Evolutionary conservation across 1,139 yeast species (phyloP).

Genomic region (Geotrichum bryndzae): DNA sequence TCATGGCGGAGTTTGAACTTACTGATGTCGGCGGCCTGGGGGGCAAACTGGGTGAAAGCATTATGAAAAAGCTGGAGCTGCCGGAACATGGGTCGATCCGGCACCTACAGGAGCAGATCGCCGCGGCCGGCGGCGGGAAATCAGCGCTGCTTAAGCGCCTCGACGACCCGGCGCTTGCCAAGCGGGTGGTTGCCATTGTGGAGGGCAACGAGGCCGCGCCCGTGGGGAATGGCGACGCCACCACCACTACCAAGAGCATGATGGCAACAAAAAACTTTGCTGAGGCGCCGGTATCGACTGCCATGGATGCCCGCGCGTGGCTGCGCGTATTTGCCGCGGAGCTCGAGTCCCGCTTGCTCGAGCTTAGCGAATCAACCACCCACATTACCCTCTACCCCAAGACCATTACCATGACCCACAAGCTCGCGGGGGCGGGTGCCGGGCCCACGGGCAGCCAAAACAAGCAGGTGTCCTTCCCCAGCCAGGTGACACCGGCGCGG

Average conservation of each 20-base stretch:
- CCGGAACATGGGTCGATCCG: slow-evolving; percentile 31
- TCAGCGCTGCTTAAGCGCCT: slow-evolving; percentile 34
- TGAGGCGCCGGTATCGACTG: slow-evolving; percentile 45
- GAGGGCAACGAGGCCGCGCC: slow-evolving; percentile 56
- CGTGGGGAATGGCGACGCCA: slow-evolving; percentile 42
- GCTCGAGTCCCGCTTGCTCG: slow-evolving; percentile 60
- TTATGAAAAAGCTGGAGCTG: slow-evolving; percentile 38
- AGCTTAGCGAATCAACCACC: slow-evolving; percentile 62
- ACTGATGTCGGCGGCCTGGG: slow-evolving; percentile 87
- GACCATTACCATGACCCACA: slow-evolving; percentile 31
- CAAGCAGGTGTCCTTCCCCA: slow-evolving; percentile 24
- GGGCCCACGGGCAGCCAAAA: slow-evolving; percentile 16
- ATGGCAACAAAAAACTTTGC: slow-evolving; percentile 73
- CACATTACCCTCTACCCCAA: slow-evolving; percentile 33
- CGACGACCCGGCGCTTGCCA: slow-evolving; percentile 38
- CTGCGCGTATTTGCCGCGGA: slow-evolving; percentile 78
- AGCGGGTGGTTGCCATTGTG: slow-evolving; percentile 51
- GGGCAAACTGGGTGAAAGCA: slow-evolving; percentile 73
- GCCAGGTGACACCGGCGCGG: slow-evolving; percentile 20
- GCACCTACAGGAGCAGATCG: slow-evolving; percentile 20
- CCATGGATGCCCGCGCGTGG: slow-evolving; percentile 70
- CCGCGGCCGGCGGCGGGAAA: slow-evolving; percentile 19
- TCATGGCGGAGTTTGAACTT: slow-evolving; percentile 56
- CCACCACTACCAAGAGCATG: slow-evolving; percentile 73
- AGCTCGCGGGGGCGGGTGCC: slow-evolving; percentile 1